phyloP scores from a whole-genome alignment of 1,139 yeast genomes.

The Candida dubliniensis region DNA sequence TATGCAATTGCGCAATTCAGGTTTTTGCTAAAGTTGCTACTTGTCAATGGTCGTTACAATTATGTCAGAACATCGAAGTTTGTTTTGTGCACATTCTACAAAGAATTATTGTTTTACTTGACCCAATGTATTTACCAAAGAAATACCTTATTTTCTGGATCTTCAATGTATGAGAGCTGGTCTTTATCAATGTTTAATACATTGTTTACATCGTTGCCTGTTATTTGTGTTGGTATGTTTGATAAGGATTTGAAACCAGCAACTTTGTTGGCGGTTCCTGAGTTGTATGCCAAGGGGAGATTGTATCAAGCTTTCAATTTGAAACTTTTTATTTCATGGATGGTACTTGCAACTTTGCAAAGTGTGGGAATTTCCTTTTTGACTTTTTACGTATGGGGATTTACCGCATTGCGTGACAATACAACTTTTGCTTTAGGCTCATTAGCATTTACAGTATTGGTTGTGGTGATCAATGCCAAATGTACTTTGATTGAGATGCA shows the following conservation, averaged over 20 bases:
- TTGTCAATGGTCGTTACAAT: slow-evolving; percentile 96
- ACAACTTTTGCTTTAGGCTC: slow-evolving; percentile 82
- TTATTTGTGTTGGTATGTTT: slow-evolving; percentile 90
- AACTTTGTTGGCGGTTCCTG: slow-evolving; percentile 89
- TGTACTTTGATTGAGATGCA: slow-evolving; percentile 84
- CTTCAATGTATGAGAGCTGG: slow-evolving; percentile 93
- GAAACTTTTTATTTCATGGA: slow-evolving; percentile 72
- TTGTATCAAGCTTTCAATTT: slow-evolving; percentile 74
- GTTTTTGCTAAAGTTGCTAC: slow-evolving; percentile 71
- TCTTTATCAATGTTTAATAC: slow-evolving; percentile 97
- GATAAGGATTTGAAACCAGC: slow-evolving; percentile 89
- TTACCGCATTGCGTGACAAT: slow-evolving; percentile 64
- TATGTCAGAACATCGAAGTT: slow-evolving; percentile 90
- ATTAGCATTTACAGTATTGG: slow-evolving; percentile 68
- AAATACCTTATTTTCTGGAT: slow-evolving; percentile 86
- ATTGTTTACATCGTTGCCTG: slow-evolving; percentile 89
- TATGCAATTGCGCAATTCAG: slow-evolving; percentile 95
- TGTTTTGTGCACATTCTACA: slow-evolving; percentile 91
- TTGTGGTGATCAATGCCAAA: slow-evolving; percentile 72
- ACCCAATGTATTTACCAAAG: slow-evolving; percentile 89
- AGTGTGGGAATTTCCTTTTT: slow-evolving; percentile 71
- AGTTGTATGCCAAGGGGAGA: slow-evolving; percentile 78
- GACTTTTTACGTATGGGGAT: slow-evolving; percentile 68
- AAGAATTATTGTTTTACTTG: slow-evolving; percentile 84
- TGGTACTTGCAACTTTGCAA: slow-evolving; percentile 71